Conservation (phyloP, 2,329 filamentous ascomycete genomes). For the Berkeleyomyces basicola region DNA sequence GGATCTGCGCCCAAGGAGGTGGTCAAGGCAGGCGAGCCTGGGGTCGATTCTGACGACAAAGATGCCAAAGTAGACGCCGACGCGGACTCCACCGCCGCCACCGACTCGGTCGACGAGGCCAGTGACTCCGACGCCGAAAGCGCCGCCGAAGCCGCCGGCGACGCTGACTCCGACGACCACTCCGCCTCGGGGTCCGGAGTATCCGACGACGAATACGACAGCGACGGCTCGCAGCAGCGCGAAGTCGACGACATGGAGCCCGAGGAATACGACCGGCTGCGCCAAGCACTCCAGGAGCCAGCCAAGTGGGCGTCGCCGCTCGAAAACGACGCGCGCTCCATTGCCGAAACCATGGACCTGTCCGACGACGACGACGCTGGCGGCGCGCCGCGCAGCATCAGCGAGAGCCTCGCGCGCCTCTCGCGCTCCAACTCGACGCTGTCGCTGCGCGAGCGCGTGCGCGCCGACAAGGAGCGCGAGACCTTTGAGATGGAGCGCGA, state of each 20-base stretch:
- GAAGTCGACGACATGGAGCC: constrained; percentile 8
- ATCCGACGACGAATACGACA: neutral
- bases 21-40: neutral
- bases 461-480: constrained; percentile 15
- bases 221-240: constrained; percentile 6
- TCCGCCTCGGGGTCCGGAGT: neutral
- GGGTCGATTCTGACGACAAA: neutral
- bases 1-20: neutral
- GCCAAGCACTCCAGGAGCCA: constrained; percentile 14
- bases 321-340: constrained; percentile 8
- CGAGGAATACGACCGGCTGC: constrained; percentile 13
- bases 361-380: constrained; percentile 5
- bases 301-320: neutral
- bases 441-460: constrained; percentile 7
- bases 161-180: neutral
- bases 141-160: neutral
- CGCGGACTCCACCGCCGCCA: neutral
- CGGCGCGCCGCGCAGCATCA: constrained; percentile 7
- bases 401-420: constrained; percentile 8
- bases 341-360: constrained; percentile 12
- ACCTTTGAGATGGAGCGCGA: constrained; percentile 14
- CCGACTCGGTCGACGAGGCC: neutral
- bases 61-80: neutral
- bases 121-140: neutral
- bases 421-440: constrained; percentile 2